phyloP scores from a whole-genome alignment of 345 rosid species.

The Lumnitzera littorea region DNA sequence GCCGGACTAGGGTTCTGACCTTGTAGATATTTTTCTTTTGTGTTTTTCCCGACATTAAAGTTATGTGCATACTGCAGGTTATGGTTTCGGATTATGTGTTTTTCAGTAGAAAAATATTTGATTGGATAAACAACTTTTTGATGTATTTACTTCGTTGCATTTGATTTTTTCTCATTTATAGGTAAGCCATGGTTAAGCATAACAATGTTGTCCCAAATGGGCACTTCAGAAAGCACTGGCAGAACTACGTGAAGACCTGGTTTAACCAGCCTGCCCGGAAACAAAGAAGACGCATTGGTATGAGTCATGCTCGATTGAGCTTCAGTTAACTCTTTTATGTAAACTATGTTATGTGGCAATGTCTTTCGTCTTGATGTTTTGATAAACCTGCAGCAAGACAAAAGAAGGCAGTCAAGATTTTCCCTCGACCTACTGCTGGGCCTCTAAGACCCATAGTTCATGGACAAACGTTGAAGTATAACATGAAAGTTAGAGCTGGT shows the following conservation, averaged over 20 bases:
- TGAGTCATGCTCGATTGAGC: background rate
- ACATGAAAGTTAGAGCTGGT: constrained; percentile 48
- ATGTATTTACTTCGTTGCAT: background rate
- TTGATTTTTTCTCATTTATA: constrained; percentile 2
- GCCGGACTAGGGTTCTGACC: too few species aligned
- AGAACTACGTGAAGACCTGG: constrained; percentile 80
- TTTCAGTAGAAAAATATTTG: background rate
- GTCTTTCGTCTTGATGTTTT: background rate
- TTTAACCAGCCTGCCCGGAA: constrained; percentile 85
- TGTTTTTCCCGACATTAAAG: too few species aligned
- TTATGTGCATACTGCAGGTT: too few species aligned
- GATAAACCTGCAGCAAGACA: constrained; percentile 25
- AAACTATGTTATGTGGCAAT: too few species aligned
- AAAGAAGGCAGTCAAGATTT: constrained; percentile 39
- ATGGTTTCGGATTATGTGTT: background rate
- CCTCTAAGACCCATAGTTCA: constrained; percentile 45
- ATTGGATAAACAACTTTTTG: background rate
- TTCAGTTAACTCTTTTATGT: too few species aligned
- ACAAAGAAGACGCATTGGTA: constrained; percentile 56
- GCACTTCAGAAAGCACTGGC: constrained; percentile 87
- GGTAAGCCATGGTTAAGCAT: constrained; percentile 63
- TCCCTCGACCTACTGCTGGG: constrained; percentile 46
- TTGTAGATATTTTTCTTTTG: too few species aligned
- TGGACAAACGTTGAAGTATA: constrained; percentile 42
- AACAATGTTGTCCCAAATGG: constrained; percentile 65